Conservation (phyloP, 257 asterid genomes). For the Jasminum sambac region DNA sequence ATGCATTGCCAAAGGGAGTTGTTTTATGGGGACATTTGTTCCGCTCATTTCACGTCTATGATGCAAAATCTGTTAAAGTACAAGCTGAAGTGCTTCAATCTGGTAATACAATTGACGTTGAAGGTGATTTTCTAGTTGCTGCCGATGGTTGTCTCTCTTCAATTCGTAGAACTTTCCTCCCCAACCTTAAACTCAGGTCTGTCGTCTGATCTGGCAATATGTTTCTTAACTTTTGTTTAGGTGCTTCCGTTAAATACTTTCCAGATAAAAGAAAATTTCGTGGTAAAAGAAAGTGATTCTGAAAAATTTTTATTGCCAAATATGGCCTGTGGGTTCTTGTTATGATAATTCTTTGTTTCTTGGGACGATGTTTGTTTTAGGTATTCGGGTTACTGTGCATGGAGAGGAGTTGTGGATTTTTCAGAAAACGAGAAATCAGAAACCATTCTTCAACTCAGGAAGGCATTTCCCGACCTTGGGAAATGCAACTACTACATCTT, state of each 20-base stretch:
- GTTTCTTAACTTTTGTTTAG: too few species aligned
- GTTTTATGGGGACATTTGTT: conserved; percentile 71
- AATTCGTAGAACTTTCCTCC: conserved; percentile 58
- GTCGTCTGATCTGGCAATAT: conserved; percentile 7
- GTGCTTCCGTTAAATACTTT: too few species aligned
- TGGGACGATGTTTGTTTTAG: conserved; percentile 27
- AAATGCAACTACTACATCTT: conserved; percentile 63
- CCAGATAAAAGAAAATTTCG: too few species aligned
- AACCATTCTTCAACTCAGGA: conserved; percentile 54
- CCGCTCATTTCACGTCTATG: conserved; percentile 41
- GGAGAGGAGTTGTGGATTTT: conserved; percentile 86
- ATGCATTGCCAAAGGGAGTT: conserved; percentile 43
- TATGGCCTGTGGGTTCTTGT: not conserved
- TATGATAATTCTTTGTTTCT: not conserved
- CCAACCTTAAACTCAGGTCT: conserved; percentile 65
- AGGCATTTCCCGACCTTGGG: conserved; percentile 71
- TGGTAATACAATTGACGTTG: conserved; percentile 41
- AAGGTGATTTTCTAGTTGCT: conserved; percentile 67
- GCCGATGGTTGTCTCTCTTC: conserved; percentile 82
- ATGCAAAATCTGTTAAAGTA: conserved; percentile 46
- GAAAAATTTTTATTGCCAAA: too few species aligned
- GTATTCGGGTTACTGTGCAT: conserved; percentile 82
- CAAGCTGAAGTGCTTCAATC: conserved; percentile 44
- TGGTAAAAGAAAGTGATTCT: too few species aligned
- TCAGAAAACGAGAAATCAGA: conserved; percentile 48